Conservation (phyloP, 805 yeast species). For the Spathaspora arborariae region DNA sequence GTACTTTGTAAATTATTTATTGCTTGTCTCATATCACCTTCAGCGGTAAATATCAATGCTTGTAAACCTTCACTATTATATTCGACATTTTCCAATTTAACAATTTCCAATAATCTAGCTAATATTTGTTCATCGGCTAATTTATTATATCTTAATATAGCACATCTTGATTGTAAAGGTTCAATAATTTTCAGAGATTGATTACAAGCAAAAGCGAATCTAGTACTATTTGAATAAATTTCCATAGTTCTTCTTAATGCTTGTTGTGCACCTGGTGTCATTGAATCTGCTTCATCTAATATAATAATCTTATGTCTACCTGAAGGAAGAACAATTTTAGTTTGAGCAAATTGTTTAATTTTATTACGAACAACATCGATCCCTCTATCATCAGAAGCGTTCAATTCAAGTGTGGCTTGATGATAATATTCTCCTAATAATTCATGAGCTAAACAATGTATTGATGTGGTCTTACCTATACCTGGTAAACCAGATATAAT, state of each 20-base stretch:
- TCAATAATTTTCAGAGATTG: constrained; percentile 93
- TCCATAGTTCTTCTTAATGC: constrained; percentile 95
- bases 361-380: constrained; percentile 93
- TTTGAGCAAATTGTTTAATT: constrained; percentile 94
- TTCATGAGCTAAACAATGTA: constrained; percentile 84
- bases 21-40: constrained; percentile 99
- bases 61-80: constrained; percentile 87
- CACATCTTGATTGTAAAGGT: constrained; percentile 95
- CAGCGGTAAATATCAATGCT: constrained; percentile 91
- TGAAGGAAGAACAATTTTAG: constrained; percentile 79
- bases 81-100: constrained; percentile 65
- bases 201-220: constrained; percentile 98
- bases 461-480: constrained; percentile 93
- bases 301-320: constrained; percentile 93
- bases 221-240: constrained; percentile 87
- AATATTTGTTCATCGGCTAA: constrained; percentile 83
- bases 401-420: constrained; percentile 87
- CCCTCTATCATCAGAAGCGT: constrained; percentile 97
- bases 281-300: constrained; percentile 92
- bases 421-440: constrained; percentile 67
- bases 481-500: constrained; percentile 96
- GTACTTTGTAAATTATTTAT: constrained; percentile 91
- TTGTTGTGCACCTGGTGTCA: constrained; percentile 97
- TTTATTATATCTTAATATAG: constrained; percentile 80
- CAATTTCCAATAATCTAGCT: constrained; percentile 67